Percentiles rank a stretch among this genome's conserved stretches.
Evolutionary conservation across 129 eudicot species (phyloP).

Genomic region (Chrysanthemum lavandulifolium): DNA sequence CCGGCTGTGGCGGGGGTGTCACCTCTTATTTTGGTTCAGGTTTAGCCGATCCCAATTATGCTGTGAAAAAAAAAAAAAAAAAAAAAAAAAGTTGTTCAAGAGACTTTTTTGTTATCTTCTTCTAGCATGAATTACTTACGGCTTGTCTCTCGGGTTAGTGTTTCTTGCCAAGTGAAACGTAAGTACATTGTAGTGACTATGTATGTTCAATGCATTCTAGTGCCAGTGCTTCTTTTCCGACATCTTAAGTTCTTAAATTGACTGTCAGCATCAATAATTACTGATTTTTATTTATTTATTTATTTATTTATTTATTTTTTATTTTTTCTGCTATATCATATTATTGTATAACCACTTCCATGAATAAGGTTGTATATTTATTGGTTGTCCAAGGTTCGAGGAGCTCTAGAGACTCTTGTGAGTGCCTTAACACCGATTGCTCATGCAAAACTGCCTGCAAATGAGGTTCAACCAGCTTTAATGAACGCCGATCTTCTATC

Average conservation of each 20-base stretch:
- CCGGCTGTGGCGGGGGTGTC: too few relatives aligned
- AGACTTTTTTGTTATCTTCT: too few relatives aligned
- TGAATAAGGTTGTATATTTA: conserved; percentile 22
- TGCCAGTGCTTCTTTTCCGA: background rate
- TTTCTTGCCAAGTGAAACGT: too few relatives aligned
- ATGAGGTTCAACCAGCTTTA: conserved; percentile 82
- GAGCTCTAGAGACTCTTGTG: conserved; percentile 90
- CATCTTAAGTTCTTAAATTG: conserved; percentile 2
- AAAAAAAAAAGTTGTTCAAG: too few relatives aligned
- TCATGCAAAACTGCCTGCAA: conserved; percentile 57
- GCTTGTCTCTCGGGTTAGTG: too few relatives aligned
- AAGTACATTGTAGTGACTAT: background rate
- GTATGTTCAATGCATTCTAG: background rate
- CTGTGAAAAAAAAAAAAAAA: too few relatives aligned
- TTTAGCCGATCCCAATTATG: too few relatives aligned
- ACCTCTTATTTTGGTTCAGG: too few relatives aligned
- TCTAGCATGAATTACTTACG: too few relatives aligned
- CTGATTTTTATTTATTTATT: too few relatives aligned
- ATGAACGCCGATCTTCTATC: conserved; percentile 96
- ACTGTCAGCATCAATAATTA: background rate
- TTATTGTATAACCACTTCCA: conserved; percentile 13
- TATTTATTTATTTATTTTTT: too few relatives aligned
- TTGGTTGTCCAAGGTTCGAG: conserved; percentile 71
- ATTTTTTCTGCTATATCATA: too few relatives aligned
- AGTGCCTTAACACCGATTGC: conserved; percentile 86